These are phyloP conservation scores for Pythium myriotylum DNA, from an alignment of 352 stramenopile species.

Conservation along the genomic window DNA sequence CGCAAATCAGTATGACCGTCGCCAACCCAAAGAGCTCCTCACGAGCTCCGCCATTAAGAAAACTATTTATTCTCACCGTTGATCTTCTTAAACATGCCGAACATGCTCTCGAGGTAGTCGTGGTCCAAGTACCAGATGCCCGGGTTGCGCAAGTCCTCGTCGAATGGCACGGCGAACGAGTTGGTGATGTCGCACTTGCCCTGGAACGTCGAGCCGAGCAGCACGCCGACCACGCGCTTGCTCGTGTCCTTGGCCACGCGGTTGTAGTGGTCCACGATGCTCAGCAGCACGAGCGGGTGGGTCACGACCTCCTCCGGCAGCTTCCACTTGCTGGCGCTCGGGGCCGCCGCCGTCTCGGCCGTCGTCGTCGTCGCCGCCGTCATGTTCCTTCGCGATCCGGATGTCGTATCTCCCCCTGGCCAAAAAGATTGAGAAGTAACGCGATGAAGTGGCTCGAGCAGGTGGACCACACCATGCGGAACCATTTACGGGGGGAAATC, in stretches of 20 bases:
- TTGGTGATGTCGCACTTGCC: conserved; percentile 95
- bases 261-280: conserved; percentile 99
- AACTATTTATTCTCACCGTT: conserved; percentile 81
- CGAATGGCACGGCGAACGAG: conserved; percentile 97
- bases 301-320: conserved; percentile 94
- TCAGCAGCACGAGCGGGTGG: conserved; percentile 98
- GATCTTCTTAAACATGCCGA: conserved; percentile 95
- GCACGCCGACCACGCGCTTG: conserved; percentile 98
- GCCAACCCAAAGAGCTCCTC: background rate
- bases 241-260: conserved; percentile 97
- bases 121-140: conserved; percentile 99
- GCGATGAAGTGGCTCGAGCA: conserved; percentile 15
- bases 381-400: conserved; percentile 23
- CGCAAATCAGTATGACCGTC: no score
- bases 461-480: conserved; percentile 20
- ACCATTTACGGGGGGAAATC: background rate
- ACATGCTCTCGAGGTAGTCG: conserved; percentile 99
- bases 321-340: conserved; percentile 38
- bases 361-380: conserved; percentile 18
- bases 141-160: conserved; percentile 97
- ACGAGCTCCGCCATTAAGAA: background rate
- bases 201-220: conserved; percentile 95
- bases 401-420: conserved; percentile 14
- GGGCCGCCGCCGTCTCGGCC: background rate
- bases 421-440: conserved; percentile 35